These are phyloP conservation scores for Lactarius sp. DNA, from an alignment of 768 basidiomycete species.

Conservation along the genomic window DNA sequence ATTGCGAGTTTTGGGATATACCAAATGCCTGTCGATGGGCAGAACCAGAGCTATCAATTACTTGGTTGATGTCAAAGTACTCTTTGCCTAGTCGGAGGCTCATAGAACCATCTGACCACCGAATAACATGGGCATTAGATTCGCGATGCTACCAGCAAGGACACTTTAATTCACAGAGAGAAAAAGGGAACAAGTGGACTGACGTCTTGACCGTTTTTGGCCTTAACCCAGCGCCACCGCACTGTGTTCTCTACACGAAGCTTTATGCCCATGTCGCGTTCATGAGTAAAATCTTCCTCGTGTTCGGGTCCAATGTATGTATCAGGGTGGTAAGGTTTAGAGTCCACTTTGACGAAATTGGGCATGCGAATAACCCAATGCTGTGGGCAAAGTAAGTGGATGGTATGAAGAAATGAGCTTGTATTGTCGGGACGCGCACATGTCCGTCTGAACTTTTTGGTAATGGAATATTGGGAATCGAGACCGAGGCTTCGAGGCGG, in stretches of 20 bases:
- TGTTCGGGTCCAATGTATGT: conserved; percentile 81
- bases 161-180: conserved; percentile 1
- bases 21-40: conserved; percentile 55
- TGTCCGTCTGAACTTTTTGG: conserved; percentile 76
- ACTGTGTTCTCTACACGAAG: conserved; percentile 91
- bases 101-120: conserved; percentile 93
- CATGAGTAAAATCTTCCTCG: conserved; percentile 60
- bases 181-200: conserved; percentile 33
- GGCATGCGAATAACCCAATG: conserved; percentile 92
- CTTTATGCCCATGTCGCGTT: conserved; percentile 78
- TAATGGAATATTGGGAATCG: conserved; percentile 83
- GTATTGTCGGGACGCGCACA: conserved; percentile 42
- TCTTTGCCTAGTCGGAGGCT: conserved; percentile 92
- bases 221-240: conserved; percentile 91
- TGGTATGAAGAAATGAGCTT: conserved; percentile 5
- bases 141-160: conserved; percentile 56
- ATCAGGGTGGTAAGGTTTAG: conserved; percentile 85
- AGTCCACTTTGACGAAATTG: conserved; percentile 87
- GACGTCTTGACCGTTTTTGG: conserved; percentile 69
- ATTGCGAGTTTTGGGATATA: conserved; percentile 40
- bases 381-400: conserved; percentile 36
- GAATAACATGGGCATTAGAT: conserved; percentile 86
- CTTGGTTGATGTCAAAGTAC: conserved; percentile 84
- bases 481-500: conserved; percentile 61
- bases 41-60: conserved; percentile 70